phyloP scores from a whole-genome alignment of 768 basidiomycete genomes.

The Psilocybe azurescens region DNA sequence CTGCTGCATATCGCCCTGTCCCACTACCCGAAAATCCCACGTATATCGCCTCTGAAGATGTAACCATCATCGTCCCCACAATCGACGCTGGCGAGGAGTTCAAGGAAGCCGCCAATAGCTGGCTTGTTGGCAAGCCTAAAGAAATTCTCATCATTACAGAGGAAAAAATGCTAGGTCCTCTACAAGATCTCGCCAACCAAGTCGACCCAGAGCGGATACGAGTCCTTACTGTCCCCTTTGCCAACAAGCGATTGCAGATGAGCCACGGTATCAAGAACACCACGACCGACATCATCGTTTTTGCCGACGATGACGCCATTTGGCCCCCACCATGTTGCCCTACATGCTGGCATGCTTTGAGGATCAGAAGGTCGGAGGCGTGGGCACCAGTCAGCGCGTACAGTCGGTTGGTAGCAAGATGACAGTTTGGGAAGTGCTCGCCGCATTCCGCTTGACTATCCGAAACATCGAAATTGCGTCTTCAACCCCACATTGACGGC shows the following conservation, averaged over 20 bases:
- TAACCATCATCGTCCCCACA: conserved; percentile 95
- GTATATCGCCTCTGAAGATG: conserved; percentile 89
- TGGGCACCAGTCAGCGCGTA: conserved; percentile 90
- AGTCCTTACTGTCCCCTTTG: conserved; percentile 89
- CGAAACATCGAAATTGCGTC: conserved; percentile 92
- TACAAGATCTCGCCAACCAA: conserved; percentile 87
- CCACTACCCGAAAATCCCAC: conserved; percentile 91
- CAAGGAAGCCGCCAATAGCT: conserved; percentile 90
- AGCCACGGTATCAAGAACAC: conserved; percentile 90
- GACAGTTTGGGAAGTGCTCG: conserved; percentile 96
- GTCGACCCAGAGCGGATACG: conserved; percentile 87
- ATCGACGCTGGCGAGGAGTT: conserved; percentile 97
- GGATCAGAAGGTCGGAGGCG: conserved; percentile 92
- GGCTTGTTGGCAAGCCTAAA: conserved; percentile 92
- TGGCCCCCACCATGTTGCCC: conserved; percentile 94
- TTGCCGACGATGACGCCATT: conserved; percentile 95
- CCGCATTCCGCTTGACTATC: conserved; percentile 90
- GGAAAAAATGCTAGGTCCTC: conserved; percentile 88
- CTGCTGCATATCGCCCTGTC: conserved; percentile 83
- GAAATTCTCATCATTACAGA: conserved; percentile 76
- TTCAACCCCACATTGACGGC: conserved; percentile 92
- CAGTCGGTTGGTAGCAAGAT: conserved; percentile 77
- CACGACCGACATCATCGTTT: conserved; percentile 92
- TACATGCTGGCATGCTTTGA: conserved; percentile 92
- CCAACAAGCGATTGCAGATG: conserved; percentile 96